These are phyloP conservation scores for Pseudogymnoascus sp. DNA, from an alignment of 2,329 filamentous ascomycete species.

Conservation along the genomic window DNA sequence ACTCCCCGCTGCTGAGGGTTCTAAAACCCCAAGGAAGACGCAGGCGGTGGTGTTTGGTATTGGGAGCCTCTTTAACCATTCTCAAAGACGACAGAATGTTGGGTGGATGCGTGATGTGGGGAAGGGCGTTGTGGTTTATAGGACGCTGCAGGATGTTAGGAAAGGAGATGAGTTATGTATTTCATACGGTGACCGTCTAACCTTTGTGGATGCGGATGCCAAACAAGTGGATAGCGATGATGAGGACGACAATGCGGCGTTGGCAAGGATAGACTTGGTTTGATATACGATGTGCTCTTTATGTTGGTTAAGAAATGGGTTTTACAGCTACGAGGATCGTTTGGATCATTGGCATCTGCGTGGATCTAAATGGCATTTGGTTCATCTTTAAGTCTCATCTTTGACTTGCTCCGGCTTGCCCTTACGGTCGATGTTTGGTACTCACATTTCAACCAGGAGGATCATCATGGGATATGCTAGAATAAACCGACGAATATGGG, in stretches of 20 bases:
- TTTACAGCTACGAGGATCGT: no score
- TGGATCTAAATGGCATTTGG: neutral
- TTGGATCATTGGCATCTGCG: no score
- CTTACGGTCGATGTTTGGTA: neutral
- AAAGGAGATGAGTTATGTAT: slow-evolving; percentile 49
- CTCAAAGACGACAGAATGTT: slow-evolving; percentile 43
- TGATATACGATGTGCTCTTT: neutral
- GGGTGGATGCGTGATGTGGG: slow-evolving; percentile 45
- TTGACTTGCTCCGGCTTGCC: neutral
- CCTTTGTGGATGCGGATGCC: slow-evolving; percentile 31
- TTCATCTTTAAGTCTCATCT: neutral
- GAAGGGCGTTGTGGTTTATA: slow-evolving; percentile 41
- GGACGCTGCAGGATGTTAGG: slow-evolving; percentile 40
- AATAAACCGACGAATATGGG: neutral
- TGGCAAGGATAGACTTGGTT: slow-evolving; percentile 25
- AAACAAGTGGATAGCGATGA: slow-evolving; percentile 16
- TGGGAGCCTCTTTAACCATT: slow-evolving; percentile 54
- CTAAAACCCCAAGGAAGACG: slow-evolving; percentile 25
- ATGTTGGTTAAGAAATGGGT: neutral
- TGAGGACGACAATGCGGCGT: slow-evolving; percentile 24
- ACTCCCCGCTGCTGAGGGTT: slow-evolving; percentile 21
- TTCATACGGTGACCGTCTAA: slow-evolving; percentile 30
- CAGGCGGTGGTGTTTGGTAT: slow-evolving; percentile 49
- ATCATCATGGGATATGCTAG: neutral
- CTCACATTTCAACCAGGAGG: neutral